Evolutionary conservation across 176 grass and related monocot genomes (phyloP).

Genomic region (Puya raimondii): DNA sequence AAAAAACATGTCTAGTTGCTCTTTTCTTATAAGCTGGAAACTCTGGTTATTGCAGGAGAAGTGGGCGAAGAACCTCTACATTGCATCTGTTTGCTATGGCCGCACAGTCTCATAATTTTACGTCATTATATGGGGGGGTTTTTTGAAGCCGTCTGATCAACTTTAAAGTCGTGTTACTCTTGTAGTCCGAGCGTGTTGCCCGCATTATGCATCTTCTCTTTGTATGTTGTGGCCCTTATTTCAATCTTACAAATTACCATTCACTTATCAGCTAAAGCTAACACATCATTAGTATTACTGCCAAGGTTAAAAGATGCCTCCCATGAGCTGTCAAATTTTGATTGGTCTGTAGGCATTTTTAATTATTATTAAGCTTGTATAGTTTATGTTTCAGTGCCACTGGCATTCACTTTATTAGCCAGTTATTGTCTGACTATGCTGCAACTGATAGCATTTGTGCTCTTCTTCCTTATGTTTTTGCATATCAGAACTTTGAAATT

Average conservation of each 20-base stretch:
- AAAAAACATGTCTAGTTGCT: not conserved
- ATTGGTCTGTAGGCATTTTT: slow-evolving; percentile 10
- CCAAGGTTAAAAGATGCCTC: not conserved
- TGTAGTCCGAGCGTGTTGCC: not conserved
- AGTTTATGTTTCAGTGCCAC: not conserved
- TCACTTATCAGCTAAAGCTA: not conserved
- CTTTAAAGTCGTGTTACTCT: not conserved
- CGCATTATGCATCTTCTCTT: not conserved
- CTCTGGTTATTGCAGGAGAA: slow-evolving; percentile 64
- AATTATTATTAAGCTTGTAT: slow-evolving; percentile 16
- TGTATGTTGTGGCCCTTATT: not conserved
- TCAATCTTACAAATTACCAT: not conserved
- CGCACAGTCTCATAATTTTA: slow-evolving; percentile 79
- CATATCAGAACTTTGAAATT: not conserved
- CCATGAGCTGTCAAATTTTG: slow-evolving; percentile 12
- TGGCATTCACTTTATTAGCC: slow-evolving; percentile 3
- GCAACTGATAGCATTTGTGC: not conserved
- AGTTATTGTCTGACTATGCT: not conserved
- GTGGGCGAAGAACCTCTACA: slow-evolving; percentile 89
- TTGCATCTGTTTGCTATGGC: slow-evolving; percentile 90
- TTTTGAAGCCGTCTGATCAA: not conserved
- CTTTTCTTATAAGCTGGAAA: slow-evolving; percentile 15
- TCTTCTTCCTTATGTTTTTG: not conserved
- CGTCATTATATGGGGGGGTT: slow-evolving; percentile 6
- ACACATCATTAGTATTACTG: not conserved